These are phyloP conservation scores for Delonix regia DNA, from an alignment of 306 rosid species.

Conservation along the genomic window DNA sequence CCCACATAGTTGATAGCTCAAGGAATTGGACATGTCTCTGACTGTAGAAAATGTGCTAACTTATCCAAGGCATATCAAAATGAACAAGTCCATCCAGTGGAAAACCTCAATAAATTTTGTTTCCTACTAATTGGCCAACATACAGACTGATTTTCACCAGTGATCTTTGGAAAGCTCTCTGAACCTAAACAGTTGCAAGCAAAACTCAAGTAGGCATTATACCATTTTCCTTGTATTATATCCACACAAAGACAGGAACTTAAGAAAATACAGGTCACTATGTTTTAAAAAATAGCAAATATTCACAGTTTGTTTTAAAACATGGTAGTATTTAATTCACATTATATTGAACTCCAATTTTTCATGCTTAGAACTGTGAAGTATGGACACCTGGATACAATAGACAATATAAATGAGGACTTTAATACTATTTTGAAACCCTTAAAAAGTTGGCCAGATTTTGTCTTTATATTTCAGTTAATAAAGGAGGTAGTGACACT, in stretches of 20 bases:
- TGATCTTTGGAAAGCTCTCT: slow-evolving; percentile 1
- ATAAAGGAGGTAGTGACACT: background rate
- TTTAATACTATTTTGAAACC: background rate
- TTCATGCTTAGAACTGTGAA: background rate
- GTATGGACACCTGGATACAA: background rate
- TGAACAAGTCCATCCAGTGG: background rate
- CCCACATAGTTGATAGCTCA: background rate
- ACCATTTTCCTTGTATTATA: background rate
- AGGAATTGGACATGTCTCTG: background rate
- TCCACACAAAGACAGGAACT: background rate
- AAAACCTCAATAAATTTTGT: background rate
- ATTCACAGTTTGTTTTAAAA: background rate
- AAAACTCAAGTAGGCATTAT: background rate
- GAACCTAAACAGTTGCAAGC: background rate
- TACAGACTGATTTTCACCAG: background rate
- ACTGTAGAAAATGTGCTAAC: background rate
- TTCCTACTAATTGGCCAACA: background rate
- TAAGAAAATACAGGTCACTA: background rate
- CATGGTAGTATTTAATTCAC: background rate
- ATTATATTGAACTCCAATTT: background rate
- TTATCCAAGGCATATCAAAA: background rate
- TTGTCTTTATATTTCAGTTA: background rate
- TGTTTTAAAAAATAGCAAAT: background rate
- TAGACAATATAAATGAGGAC: background rate
- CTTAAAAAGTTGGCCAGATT: background rate